Evolutionary conservation across 2,329 filamentous ascomycete genomes (phyloP).

Genomic region (Aspergillus sp.): DNA sequence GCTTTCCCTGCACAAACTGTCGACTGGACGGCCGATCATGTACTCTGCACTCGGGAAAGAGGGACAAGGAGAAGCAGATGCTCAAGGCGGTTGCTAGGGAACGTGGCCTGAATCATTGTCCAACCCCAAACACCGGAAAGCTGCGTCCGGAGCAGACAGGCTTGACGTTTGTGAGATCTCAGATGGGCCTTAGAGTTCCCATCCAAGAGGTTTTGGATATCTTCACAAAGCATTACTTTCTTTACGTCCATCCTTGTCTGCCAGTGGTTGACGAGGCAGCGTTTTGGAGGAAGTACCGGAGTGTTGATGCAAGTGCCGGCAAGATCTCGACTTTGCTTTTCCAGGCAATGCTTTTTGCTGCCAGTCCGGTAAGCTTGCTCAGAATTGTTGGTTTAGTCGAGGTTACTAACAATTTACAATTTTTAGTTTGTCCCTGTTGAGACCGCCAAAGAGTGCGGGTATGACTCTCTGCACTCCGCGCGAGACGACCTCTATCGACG

Average conservation of each 20-base stretch:
- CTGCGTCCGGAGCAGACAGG: neutral
- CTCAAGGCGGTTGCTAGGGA: neutral
- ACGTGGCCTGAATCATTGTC: neutral
- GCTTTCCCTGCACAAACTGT: slow-evolving; percentile 18
- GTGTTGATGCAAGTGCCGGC: slow-evolving; percentile 4
- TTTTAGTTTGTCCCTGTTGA: slow-evolving; percentile 14
- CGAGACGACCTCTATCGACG: slow-evolving; percentile 15
- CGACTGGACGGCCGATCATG: slow-evolving; percentile 15
- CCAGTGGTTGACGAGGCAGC: slow-evolving; percentile 14
- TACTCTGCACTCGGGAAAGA: slow-evolving; percentile 9
- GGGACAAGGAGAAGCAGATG: slow-evolving; percentile 11
- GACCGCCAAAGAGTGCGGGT: slow-evolving; percentile 15
- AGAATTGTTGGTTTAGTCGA: neutral
- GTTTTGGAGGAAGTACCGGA: slow-evolving; percentile 15
- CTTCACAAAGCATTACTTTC: slow-evolving; percentile 16
- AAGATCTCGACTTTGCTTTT: slow-evolving; percentile 14
- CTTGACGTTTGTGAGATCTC: slow-evolving; percentile 8
- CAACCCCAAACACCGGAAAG: neutral
- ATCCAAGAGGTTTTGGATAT: slow-evolving; percentile 10
- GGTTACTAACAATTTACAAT: no score
- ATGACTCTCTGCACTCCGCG: slow-evolving; percentile 9
- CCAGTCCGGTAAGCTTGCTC: slow-evolving; percentile 3
- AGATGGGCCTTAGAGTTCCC: slow-evolving; percentile 8
- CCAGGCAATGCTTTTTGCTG: slow-evolving; percentile 17
- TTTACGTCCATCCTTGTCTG: slow-evolving; percentile 17